Evolutionary conservation across 2,329 filamentous ascomycete genomes (phyloP), one percentile per base, ranked within the genome.

Genomic region (Pseudogymnoascus sp.): DNA sequence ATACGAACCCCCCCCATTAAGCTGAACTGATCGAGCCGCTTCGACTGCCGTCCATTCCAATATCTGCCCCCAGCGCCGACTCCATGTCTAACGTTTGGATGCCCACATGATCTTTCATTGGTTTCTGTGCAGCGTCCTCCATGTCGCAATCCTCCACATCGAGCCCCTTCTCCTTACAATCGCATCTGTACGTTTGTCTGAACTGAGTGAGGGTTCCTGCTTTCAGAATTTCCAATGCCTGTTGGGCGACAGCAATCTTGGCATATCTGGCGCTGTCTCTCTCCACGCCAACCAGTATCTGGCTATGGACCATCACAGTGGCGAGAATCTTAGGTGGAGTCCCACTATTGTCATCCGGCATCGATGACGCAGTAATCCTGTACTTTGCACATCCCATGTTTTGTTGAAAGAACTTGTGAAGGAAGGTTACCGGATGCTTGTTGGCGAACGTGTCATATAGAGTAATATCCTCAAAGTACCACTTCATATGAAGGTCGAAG

Each of bases 391-490:
- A 97, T 29, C 81, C 83, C 65, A 91, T 86, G 10, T 84, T 80
- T 10, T 81, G 78, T 7, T 83, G 78, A 65, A 97, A 78, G 65
- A 84, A 79, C 51, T 85, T 84, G 42, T 84, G 79, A 0, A 96
- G 80, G 45, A 84, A 84, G 0, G 90, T 96, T 3, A 90, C 88
- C 0, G 93, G 93, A 69, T 97, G 93, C 36, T 89, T 89, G 70
- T 88, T 91, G 1, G 91, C 92, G 73, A 90, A 97, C 0, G 84
- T 85, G 73, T 97, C 92, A 74, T 96, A 97, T 40, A 95, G 81
- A 2, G 81, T 78, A 86, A 97, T 96, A 74, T 97, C 88, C 61
- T 83, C 79, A 73, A 97, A 97, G 76, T 86, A 96, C 2, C 86
- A 86, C 64, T 82, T 81, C 63, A 97, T 83, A 67, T 93, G 86